Percentiles rank a stretch among this genome's conserved stretches.
Conservation (phyloP, 805 yeast species). For the Barnettozyma pratensis region DNA sequence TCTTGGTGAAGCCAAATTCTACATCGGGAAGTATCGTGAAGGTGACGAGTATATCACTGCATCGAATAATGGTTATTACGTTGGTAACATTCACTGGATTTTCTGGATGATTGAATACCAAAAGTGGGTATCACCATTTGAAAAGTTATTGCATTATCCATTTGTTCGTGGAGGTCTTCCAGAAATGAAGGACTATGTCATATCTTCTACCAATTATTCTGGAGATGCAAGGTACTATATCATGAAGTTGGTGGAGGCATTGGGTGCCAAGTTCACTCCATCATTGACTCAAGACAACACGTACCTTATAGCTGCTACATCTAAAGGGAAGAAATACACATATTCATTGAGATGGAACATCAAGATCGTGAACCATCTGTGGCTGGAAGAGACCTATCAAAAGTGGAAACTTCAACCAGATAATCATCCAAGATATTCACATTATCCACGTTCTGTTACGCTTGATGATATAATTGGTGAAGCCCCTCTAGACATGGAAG, state of each 20-base stretch:
- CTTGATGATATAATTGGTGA: constrained; percentile 49
- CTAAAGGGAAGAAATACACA: constrained; percentile 67
- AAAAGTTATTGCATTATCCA: constrained; percentile 68
- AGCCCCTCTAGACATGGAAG: constrained; percentile 38
- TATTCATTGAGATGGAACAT: constrained; percentile 70
- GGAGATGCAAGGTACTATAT: constrained; percentile 82
- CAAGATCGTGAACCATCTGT: constrained; percentile 66
- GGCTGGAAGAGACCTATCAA: constrained; percentile 81
- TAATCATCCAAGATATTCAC: constrained; percentile 40
- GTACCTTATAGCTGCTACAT: constrained; percentile 62
- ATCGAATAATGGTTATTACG: constrained; percentile 32
- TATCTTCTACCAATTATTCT: constrained; percentile 73
- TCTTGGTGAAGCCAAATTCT: constrained; percentile 36
- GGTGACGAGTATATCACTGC: constrained; percentile 54
- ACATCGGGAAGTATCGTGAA: constrained; percentile 56
- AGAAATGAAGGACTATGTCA: constrained; percentile 47
- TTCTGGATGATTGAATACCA: constrained; percentile 56
- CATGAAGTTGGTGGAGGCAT: constrained; percentile 50
- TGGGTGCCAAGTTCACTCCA: constrained; percentile 78
- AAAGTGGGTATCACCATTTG: constrained; percentile 49
- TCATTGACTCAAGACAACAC: constrained; percentile 60
- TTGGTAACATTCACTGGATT: constrained; percentile 76
- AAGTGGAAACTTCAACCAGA: constrained; percentile 53
- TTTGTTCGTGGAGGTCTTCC: constrained; percentile 42
- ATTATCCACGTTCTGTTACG: constrained; percentile 37